phyloP scores from a whole-genome alignment of 2,329 filamentous ascomycete species.

The Ophiostoma himal-ulmi region DNA sequence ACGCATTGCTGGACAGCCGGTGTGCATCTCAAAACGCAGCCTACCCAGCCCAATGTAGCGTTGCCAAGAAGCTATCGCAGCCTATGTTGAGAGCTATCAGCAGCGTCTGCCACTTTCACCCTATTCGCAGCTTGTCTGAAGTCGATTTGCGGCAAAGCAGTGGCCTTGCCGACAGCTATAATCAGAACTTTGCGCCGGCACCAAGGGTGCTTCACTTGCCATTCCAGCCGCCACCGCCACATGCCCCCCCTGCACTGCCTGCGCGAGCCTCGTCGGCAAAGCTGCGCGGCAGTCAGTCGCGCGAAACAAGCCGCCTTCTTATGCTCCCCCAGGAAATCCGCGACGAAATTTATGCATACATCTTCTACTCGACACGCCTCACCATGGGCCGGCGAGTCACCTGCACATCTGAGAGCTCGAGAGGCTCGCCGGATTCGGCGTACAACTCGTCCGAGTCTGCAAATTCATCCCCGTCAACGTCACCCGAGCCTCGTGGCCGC shows the following conservation, averaged over 20 bases:
- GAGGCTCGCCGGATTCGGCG: constrained; percentile 6
- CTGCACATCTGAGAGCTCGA: constrained; percentile 12
- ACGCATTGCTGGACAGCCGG: neutral
- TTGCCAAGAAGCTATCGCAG: constrained; percentile 19
- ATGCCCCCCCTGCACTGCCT: neutral
- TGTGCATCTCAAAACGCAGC: neutral
- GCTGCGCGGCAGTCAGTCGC: neutral
- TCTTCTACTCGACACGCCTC: constrained; percentile 26
- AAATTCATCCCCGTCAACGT: neutral
- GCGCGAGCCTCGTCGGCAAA: neutral
- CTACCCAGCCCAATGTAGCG: neutral
- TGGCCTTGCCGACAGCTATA: neutral
- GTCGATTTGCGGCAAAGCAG: neutral
- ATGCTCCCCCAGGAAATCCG: constrained; percentile 26
- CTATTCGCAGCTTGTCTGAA: neutral
- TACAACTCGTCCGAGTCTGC: constrained; percentile 2
- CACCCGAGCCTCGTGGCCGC: neutral
- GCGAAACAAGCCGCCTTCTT: constrained; percentile 22
- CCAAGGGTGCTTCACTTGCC: constrained; percentile 5
- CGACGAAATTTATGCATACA: constrained; percentile 26
- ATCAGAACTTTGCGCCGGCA: neutral
- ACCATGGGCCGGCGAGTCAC: constrained; percentile 25
- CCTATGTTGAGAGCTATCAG: constrained; percentile 19
- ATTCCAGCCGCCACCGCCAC: neutral
- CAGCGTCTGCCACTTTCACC: constrained; percentile 15